Evolutionary conservation across 805 yeast genomes (phyloP).

Genomic region (Nakazawaea siamensis): DNA sequence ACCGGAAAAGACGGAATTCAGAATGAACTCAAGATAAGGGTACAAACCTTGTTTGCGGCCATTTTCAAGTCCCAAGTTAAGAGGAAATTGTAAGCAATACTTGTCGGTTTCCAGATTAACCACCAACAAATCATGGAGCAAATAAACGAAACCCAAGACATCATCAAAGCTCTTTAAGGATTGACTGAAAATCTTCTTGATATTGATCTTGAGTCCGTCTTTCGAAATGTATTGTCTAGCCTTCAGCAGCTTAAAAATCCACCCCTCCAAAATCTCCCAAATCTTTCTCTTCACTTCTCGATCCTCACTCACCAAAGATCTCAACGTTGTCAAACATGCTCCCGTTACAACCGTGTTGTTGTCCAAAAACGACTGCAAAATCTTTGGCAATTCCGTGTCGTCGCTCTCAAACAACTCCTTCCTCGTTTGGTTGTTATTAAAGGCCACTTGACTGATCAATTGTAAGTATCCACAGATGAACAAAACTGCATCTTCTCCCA

Average conservation of each 20-base stretch:
- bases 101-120: conserved; percentile 16
- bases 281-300: conserved; percentile 35
- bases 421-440: conserved; percentile 27
- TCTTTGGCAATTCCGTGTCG: conserved; percentile 20
- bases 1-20: conserved; percentile 57
- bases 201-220: conserved; percentile 13
- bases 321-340: conserved; percentile 46
- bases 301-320: conserved; percentile 44
- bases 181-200: conserved; percentile 34
- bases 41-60: conserved; percentile 64
- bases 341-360: conserved; percentile 29
- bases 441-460: conserved; percentile 47
- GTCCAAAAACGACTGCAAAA: conserved; percentile 19
- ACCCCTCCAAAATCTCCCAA: conserved; percentile 65
- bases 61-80: conserved; percentile 43
- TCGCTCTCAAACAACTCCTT: conserved; percentile 24
- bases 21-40: conserved; percentile 70
- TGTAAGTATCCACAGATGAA: conserved; percentile 69
- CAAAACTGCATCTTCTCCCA: conserved; percentile 75
- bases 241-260: conserved; percentile 42
- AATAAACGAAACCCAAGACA: conserved; percentile 50
- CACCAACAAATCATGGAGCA: conserved; percentile 35
- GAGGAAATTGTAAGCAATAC: conserved; percentile 46
- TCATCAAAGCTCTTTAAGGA: conserved; percentile 46
- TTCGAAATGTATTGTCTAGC: conserved; percentile 15